A percentile compares a stretch with the other conserved stretches of the same genome.
Evolutionary conservation across 306 rosid genomes (phyloP).

Genomic region (Sophora flavescens): DNA sequence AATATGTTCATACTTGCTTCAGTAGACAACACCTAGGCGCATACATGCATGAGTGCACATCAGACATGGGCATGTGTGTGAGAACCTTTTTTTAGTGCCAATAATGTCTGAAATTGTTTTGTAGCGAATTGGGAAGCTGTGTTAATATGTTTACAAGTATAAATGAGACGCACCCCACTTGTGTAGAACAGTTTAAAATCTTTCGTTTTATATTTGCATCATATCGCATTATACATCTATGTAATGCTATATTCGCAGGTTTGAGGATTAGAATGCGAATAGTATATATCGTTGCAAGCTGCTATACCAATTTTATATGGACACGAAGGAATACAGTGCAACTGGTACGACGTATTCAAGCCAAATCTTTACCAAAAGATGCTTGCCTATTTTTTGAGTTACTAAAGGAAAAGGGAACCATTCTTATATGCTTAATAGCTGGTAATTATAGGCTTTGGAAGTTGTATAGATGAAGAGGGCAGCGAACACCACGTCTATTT

Average conservation of each 20-base stretch:
- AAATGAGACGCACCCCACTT: conserved; percentile 30
- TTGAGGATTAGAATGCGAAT: conserved; percentile 50
- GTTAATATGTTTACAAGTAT: not conserved
- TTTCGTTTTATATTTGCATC: not conserved
- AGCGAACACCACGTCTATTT: conserved; percentile 14
- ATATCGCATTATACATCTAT: conserved; percentile 7
- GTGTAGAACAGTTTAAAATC: conserved; percentile 20
- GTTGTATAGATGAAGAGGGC: conserved; percentile 48
- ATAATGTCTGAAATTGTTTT: not conserved
- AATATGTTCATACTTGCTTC: conserved; percentile 2
- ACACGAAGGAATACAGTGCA: conserved; percentile 33
- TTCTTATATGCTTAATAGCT: conserved; percentile 37
- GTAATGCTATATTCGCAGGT: conserved; percentile 56
- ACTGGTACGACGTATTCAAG: conserved; percentile 29
- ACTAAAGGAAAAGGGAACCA: conserved; percentile 15
- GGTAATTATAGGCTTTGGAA: conserved; percentile 32
- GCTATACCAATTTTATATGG: conserved; percentile 40
- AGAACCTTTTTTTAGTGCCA: conserved; percentile 11
- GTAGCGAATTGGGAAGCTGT: not conserved
- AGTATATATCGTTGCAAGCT: conserved; percentile 46
- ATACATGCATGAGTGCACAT: not conserved
- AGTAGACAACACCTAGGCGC: not conserved
- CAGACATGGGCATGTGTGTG: not conserved
- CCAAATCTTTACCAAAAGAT: conserved; percentile 14
- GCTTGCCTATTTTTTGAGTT: conserved; percentile 4